These are phyloP conservation scores for Jatropha curcas DNA, from an alignment of 345 rosid genomes.

Conservation along the genomic window DNA sequence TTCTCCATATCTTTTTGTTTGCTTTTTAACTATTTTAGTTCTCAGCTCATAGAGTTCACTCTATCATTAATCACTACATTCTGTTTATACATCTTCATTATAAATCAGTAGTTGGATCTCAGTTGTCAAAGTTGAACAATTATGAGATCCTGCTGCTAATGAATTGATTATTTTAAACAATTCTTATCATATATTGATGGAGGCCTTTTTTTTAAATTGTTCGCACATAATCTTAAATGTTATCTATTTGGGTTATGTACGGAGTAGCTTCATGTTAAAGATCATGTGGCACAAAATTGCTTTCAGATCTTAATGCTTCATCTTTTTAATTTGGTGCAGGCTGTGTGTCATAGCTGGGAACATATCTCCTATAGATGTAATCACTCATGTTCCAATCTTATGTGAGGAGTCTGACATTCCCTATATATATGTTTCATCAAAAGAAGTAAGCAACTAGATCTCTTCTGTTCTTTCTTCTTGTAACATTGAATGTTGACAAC, in stretches of 20 bases:
- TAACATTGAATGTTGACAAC: too few species aligned
- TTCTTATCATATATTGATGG: not conserved
- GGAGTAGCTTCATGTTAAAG: not conserved
- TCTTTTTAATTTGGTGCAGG: constrained; percentile 39
- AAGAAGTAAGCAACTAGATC: constrained; percentile 65
- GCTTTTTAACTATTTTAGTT: not conserved
- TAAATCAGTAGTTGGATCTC: not conserved
- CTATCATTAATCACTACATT: not conserved
- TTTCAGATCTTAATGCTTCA: constrained; percentile 1
- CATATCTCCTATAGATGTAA: constrained; percentile 96
- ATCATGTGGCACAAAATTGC: not conserved
- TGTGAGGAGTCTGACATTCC: constrained; percentile 89
- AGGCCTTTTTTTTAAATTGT: not conserved
- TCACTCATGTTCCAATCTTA: constrained; percentile 88
- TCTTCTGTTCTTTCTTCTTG: not conserved
- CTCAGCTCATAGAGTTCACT: not conserved
- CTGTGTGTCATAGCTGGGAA: constrained; percentile 94
- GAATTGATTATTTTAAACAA: not conserved
- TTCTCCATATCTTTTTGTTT: not conserved
- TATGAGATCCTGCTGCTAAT: not conserved
- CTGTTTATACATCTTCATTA: not conserved
- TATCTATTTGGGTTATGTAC: not conserved
- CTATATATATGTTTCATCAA: constrained; percentile 79
- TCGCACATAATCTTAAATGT: not conserved
- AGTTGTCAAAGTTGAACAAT: not conserved